Conservation (phyloP, 805 yeast species). For the Brettanomyces anomalus region DNA sequence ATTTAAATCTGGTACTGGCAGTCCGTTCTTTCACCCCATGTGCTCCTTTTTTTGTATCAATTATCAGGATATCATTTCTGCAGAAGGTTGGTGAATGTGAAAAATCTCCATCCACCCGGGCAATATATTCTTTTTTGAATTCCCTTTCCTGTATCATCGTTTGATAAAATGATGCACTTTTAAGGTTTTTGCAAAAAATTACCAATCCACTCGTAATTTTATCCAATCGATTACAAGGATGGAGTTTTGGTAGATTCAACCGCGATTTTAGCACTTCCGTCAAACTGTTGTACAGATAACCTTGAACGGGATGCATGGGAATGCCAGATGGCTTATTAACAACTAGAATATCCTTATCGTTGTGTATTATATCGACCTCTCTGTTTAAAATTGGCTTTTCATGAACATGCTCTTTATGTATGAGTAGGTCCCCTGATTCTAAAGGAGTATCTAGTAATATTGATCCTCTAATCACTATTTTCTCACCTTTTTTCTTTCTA, state of each 20-base stretch:
- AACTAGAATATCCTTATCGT: slow-evolving; percentile 29
- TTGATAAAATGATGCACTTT: slow-evolving; percentile 26
- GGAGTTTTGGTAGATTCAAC: slow-evolving; percentile 5
- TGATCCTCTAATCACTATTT: slow-evolving; percentile 23
- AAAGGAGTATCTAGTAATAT: slow-evolving; percentile 15
- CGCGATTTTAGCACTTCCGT: slow-evolving; percentile 34
- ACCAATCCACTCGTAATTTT: slow-evolving; percentile 43
- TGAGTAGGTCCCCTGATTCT: slow-evolving; percentile 21
- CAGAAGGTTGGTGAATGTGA: slow-evolving; percentile 24
- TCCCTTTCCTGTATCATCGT: slow-evolving; percentile 22
- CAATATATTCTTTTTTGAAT: slow-evolving; percentile 35
- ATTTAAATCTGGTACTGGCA: slow-evolving; percentile 15
- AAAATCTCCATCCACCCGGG: slow-evolving; percentile 35
- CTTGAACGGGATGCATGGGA: slow-evolving; percentile 44
- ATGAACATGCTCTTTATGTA: slow-evolving; percentile 21
- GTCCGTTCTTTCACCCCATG: slow-evolving; percentile 17
- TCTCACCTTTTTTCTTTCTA: slow-evolving; percentile 10
- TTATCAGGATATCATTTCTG: slow-evolving; percentile 29
- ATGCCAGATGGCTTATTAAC: slow-evolving; percentile 42
- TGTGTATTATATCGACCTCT: slow-evolving; percentile 11
- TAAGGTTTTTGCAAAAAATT: slow-evolving; percentile 30
- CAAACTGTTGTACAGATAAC: slow-evolving; percentile 33
- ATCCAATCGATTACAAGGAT: slow-evolving; percentile 41
- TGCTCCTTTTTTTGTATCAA: slow-evolving; percentile 22
- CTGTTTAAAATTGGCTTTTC: slow-evolving; percentile 18